A percentile compares a stretch with the other conserved stretches of the same genome.
Conservation (phyloP, 1,139 yeast species). For the Hyphopichia wangnamkhiaoensis region DNA sequence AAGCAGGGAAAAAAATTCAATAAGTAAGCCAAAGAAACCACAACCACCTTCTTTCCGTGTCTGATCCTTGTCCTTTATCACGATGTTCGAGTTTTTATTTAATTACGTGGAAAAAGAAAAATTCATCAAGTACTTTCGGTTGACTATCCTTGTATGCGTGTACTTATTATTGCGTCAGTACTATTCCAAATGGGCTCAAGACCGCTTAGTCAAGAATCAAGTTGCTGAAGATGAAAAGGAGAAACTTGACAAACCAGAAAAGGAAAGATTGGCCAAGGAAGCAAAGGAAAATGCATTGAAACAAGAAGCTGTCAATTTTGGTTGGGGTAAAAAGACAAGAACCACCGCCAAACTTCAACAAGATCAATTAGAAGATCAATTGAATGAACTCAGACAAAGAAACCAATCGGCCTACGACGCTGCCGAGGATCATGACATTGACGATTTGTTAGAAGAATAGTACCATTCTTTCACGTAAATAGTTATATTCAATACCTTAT, state of each 20-base stretch:
- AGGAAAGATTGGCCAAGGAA: slow-evolving; percentile 30
- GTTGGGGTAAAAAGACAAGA: slow-evolving; percentile 80
- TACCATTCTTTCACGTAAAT: too few relatives aligned
- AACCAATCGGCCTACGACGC: slow-evolving; percentile 50
- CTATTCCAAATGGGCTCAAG: slow-evolving; percentile 46
- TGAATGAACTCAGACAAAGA: slow-evolving; percentile 41
- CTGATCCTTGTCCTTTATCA: background rate
- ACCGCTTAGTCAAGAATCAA: slow-evolving; percentile 53
- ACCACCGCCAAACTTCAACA: slow-evolving; percentile 55
- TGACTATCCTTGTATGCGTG: slow-evolving; percentile 34
- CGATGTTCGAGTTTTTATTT: slow-evolving; percentile 36
- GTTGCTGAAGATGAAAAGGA: slow-evolving; percentile 48
- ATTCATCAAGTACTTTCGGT: slow-evolving; percentile 40
- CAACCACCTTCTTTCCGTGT: too few relatives aligned
- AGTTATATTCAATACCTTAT: too few relatives aligned
- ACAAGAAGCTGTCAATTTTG: slow-evolving; percentile 54
- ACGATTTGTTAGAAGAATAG: slow-evolving; percentile 60
- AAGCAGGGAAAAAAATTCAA: background rate
- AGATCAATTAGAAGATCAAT: slow-evolving; percentile 49
- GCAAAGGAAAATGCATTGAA: slow-evolving; percentile 32
- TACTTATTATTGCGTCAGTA: slow-evolving; percentile 39
- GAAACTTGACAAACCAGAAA: slow-evolving; percentile 37
- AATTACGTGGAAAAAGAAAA: slow-evolving; percentile 37
- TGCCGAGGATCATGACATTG: slow-evolving; percentile 68
- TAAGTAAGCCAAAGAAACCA: too few relatives aligned